Percentiles rank a stretch among this genome's conserved stretches.
phyloP scores from a whole-genome alignment of 2,329 filamentous ascomycete genomes.

The Aspergillus fijiensis region DNA sequence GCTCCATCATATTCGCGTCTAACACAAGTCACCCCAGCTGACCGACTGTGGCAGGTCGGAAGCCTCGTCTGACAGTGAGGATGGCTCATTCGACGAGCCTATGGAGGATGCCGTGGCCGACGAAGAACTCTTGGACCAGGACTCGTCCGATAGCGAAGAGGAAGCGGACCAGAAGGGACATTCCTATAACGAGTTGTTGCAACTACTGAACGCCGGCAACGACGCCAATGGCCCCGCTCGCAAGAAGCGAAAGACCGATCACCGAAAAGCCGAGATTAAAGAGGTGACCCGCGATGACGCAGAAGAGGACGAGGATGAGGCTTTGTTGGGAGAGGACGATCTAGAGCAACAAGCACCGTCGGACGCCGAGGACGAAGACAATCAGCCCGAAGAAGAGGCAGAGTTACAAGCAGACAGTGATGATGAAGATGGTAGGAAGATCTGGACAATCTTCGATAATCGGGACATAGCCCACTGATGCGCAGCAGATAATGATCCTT shows the following conservation, averaged over 20 bases:
- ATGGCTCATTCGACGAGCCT: constrained; percentile 40
- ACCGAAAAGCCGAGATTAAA: constrained; percentile 28
- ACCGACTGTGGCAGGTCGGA: constrained; percentile 26
- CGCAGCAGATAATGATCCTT: constrained; percentile 65
- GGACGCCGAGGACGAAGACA: constrained; percentile 40
- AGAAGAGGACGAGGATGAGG: constrained; percentile 24
- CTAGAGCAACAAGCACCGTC: constrained; percentile 52
- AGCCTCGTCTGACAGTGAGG: constrained; percentile 28
- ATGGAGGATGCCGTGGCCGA: constrained; percentile 44
- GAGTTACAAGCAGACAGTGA: constrained; percentile 31
- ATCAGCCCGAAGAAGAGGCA: constrained; percentile 40
- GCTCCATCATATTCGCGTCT: not conserved
- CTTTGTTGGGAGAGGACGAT: constrained; percentile 43
- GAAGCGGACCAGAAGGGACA: constrained; percentile 43
- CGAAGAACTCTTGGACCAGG: constrained; percentile 36
- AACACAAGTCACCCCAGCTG: constrained; percentile 3
- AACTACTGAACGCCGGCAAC: constrained; percentile 50
- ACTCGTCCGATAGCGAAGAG: constrained; percentile 44
- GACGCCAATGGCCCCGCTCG: constrained; percentile 46
- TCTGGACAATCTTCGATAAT: not conserved
- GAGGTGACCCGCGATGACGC: constrained; percentile 26
- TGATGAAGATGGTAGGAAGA: constrained; percentile 37
- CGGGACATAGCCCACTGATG: constrained; percentile 39
- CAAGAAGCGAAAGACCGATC: constrained; percentile 55
- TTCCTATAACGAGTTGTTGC: constrained; percentile 59